These are phyloP conservation scores for Orbilia quercus DNA, from an alignment of 2,329 filamentous ascomycete genomes.

Conservation along the genomic window DNA sequence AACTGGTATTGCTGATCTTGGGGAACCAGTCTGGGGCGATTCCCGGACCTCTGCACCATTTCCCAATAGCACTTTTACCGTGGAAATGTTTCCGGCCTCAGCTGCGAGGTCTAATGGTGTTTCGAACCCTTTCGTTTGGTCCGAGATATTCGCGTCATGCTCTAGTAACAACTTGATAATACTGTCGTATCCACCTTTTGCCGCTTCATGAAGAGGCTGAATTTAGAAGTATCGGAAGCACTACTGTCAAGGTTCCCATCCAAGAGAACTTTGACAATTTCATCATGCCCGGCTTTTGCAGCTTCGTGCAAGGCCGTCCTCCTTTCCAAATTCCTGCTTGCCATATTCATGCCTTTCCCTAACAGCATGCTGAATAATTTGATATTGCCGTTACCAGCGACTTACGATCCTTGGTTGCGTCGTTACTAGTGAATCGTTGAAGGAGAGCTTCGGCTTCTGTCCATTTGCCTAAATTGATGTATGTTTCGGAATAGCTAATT, in stretches of 20 bases:
- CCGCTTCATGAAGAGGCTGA: conserved; percentile 47
- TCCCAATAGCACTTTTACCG: conserved; percentile 25
- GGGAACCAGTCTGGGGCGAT: no score
- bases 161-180: conserved; percentile 54
- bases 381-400: conserved; percentile 23
- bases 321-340: conserved; percentile 34
- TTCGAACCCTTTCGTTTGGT: background rate
- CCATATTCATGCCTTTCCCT: conserved; percentile 18
- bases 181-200: conserved; percentile 42
- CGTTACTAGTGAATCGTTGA: background rate
- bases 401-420: background rate
- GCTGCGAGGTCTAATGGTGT: background rate
- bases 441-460: background rate
- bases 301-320: conserved; percentile 59
- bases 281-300: conserved; percentile 53
- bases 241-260: conserved; percentile 20
- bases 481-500: background rate
- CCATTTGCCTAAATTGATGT: background rate
- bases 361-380: conserved; percentile 56
- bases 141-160: background rate
- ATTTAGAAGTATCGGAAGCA: conserved; percentile 21
- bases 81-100: background rate
- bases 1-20: no score
- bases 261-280: conserved; percentile 36
- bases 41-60: no score